These are phyloP conservation scores for Fennellomyces sp. DNA, from an alignment of 371 early-diverging fungal species.

Conservation along the genomic window DNA sequence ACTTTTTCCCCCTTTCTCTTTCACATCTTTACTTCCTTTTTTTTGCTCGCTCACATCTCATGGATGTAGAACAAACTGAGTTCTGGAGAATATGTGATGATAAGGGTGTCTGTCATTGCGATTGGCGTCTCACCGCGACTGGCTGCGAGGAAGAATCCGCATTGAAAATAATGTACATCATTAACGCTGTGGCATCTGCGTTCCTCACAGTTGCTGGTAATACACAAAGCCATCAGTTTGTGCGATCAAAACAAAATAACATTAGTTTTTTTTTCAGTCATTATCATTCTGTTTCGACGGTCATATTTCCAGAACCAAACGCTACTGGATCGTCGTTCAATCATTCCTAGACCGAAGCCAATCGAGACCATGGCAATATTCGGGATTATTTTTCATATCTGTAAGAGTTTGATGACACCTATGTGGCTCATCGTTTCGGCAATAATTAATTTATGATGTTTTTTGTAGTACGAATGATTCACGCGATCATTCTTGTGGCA, in stretches of 20 bases:
- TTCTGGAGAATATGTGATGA: constrained; percentile 24
- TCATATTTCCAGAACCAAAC: constrained; percentile 18
- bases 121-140: constrained; percentile 24
- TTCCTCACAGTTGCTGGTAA: constrained; percentile 26
- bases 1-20: not conserved
- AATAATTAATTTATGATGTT: not conserved
- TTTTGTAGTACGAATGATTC: constrained; percentile 29
- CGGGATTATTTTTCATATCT: constrained; percentile 17
- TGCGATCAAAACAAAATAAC: no score
- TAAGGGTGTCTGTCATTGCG: constrained; percentile 19
- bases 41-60: no score
- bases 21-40: not conserved
- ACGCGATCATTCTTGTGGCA: constrained; percentile 20
- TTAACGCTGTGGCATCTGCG: constrained; percentile 21
- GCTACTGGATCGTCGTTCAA: constrained; percentile 17
- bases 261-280: not conserved
- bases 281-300: constrained; percentile 16
- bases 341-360: constrained; percentile 26
- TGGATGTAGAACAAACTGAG: not conserved
- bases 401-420: constrained; percentile 10
- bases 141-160: constrained; percentile 14
- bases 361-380: constrained; percentile 22
- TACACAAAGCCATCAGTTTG: no score
- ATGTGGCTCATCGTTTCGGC: not conserved
- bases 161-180: constrained; percentile 25